A percentile compares a stretch with the other conserved stretches of the same genome.
Conservation (phyloP, 305 asterid genomes). For the Withania somnifera region DNA sequence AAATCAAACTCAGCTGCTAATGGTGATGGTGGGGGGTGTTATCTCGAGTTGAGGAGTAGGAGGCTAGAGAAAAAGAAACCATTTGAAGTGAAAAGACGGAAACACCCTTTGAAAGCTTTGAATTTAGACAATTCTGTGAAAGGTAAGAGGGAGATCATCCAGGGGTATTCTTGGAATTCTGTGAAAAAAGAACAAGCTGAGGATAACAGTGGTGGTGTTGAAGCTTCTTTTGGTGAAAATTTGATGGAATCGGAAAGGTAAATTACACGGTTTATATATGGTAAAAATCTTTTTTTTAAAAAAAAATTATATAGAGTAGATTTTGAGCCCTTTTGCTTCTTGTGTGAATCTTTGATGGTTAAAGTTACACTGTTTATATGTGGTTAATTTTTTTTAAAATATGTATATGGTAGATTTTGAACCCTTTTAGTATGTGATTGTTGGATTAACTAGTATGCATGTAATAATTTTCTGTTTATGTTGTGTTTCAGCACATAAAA, state of each 20-base stretch:
- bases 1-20: not conserved
- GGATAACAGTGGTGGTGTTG: not conserved
- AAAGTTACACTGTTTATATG: too few relatives aligned
- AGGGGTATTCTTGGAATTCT: not conserved
- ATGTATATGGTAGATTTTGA: too few relatives aligned
- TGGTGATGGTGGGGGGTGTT: slow-evolving; percentile 10
- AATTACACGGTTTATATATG: too few relatives aligned
- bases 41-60: slow-evolving; percentile 21
- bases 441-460: not conserved
- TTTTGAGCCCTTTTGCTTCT: too few relatives aligned
- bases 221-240: slow-evolving; percentile 16
- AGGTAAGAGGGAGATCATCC: too few relatives aligned
- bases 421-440: not conserved
- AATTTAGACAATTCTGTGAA: too few relatives aligned
- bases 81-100: not conserved
- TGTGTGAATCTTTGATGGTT: too few relatives aligned
- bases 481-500: too few relatives aligned
- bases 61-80: slow-evolving; percentile 13
- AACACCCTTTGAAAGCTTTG: not conserved
- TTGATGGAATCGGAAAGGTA: slow-evolving; percentile 14
- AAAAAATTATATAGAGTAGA: too few relatives aligned
- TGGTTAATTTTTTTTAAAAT: too few relatives aligned
- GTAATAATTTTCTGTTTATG: not conserved
- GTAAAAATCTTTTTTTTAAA: too few relatives aligned
- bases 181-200: not conserved